Base-by-base conservation (phyloP, 2,329 filamentous ascomycete genomes). In the Diaporthe nobilis region DNA sequence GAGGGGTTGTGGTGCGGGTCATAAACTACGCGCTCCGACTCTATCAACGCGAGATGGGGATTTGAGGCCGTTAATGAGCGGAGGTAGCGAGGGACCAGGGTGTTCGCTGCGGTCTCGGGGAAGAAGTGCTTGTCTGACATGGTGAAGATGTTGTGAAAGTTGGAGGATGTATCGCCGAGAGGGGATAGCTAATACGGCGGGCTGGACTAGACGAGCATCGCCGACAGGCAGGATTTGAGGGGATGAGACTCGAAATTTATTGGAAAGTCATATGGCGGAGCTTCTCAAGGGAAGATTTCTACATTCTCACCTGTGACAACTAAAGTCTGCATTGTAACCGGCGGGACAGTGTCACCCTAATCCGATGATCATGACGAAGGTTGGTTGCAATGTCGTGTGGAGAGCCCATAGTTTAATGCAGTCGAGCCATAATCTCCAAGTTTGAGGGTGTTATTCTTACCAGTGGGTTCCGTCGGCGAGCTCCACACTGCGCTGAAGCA, bases 101-200 rank as follows among this genome's bases (percentile, higher is more conserved):
- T 79, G 53, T 81, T 81, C 74, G 87, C 87, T 76, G 87, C 84
- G 25, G 87, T 87, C 71, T 84, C 85, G 44, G 86, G 84, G 77
- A 90, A 90, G 82, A 89, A 90, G 80, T 90, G 88, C 81, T 89
- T 90, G 37, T 86, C 84, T 47, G 87, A 88, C 88, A 90, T 90
- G 60, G 51, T 83, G 25, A 53, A 13, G 22, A 68, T 20, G 20
- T 25, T 57, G 34, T 61, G 28, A 65, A 25, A 5, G 47, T 42
- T 34, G 44, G 49, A 34, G 22, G 31, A 22, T 25, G 22, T 44
- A 4, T 51, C 8, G 31, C 31, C 44, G 22, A 22, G 31, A 37
- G 22, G 22, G 25, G 20, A 17, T 10, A 20, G 42, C 20, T 2
- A 10, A 13, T 9, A 22, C 17, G 10, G 28, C 10, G 10, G 28